These are phyloP conservation scores for Carex pumila DNA, from an alignment of 176 grass and related monocot species.

Conservation along the genomic window DNA sequence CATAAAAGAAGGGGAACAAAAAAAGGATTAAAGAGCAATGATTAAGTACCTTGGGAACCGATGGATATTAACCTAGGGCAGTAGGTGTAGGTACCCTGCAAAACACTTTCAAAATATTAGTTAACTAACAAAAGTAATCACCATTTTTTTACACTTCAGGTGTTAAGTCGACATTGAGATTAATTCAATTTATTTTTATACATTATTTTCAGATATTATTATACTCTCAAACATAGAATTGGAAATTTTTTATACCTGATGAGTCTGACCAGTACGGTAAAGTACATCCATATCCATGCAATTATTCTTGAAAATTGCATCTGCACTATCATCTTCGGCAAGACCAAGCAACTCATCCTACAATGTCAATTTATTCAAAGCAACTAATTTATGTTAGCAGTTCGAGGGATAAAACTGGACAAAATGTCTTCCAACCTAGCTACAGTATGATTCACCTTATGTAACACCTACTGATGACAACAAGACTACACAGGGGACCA, in stretches of 20 bases:
- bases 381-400: background rate
- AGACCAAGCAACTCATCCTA: slow-evolving; percentile 96
- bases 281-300: slow-evolving; percentile 67
- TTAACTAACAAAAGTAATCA: background rate
- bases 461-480: background rate
- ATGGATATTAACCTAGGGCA: slow-evolving; percentile 76
- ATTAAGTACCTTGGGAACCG: slow-evolving; percentile 56
- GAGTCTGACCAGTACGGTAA: slow-evolving; percentile 70
- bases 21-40: background rate
- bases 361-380: background rate
- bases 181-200: background rate
- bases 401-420: background rate
- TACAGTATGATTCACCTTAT: background rate
- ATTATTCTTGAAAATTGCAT: slow-evolving; percentile 43
- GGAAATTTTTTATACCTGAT: slow-evolving; percentile 40
- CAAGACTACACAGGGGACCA: background rate
- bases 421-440: background rate
- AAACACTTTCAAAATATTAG: slow-evolving; percentile 10
- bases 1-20: background rate
- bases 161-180: background rate
- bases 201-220: background rate
- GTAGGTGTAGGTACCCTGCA: slow-evolving; percentile 61
- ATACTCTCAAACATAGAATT: background rate
- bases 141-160: background rate
- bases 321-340: slow-evolving; percentile 44